These are phyloP conservation scores for Neocucurbitaria cava DNA, from an alignment of 2,329 filamentous ascomycete species.

Conservation along the genomic window DNA sequence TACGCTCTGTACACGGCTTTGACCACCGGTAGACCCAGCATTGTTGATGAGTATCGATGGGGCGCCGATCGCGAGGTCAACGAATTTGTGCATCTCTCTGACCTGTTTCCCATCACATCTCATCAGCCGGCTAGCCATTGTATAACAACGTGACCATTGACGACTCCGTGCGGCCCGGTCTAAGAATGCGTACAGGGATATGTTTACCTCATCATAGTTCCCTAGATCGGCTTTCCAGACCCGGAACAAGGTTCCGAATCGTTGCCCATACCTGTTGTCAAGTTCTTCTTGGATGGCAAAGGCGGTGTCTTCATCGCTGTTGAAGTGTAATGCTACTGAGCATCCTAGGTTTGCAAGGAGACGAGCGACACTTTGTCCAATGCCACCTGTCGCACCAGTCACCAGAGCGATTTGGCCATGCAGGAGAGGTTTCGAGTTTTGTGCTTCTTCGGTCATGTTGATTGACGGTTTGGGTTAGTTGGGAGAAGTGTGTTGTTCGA, in stretches of 20 bases:
- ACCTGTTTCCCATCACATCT: conserved; percentile 26
- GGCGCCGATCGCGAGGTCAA: conserved; percentile 40
- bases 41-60: conserved; percentile 54
- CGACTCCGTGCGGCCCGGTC: background rate
- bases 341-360: conserved; percentile 52
- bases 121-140: background rate
- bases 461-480: background rate
- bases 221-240: conserved; percentile 48
- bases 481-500: background rate
- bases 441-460: background rate
- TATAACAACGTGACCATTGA: background rate
- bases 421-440: conserved; percentile 7
- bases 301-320: conserved; percentile 41
- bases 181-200: background rate
- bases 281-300: conserved; percentile 26
- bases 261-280: conserved; percentile 24
- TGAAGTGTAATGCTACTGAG: conserved; percentile 55
- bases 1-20: conserved; percentile 35
- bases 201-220: conserved; percentile 45
- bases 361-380: conserved; percentile 52
- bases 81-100: conserved; percentile 42
- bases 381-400: conserved; percentile 55
- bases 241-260: conserved; percentile 31
- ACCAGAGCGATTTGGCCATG: conserved; percentile 46
- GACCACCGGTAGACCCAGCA: conserved; percentile 35